Conservation (phyloP, 352 stramenopile genomes). For the Pythium dissotocum region DNA sequence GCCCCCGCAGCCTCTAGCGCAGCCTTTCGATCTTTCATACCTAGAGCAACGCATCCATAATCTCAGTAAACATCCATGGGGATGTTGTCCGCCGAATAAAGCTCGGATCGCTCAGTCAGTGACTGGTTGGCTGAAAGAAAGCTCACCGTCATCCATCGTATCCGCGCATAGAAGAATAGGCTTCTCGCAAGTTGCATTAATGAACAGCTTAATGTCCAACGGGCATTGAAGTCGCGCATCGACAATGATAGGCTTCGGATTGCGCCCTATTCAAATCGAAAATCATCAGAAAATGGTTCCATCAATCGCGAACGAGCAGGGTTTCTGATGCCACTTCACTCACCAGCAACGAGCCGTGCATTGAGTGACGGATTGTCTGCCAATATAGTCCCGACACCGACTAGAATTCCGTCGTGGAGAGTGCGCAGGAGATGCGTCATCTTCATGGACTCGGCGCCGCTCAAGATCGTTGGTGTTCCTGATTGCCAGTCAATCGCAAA, state of each 20-base stretch:
- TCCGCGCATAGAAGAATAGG: slow-evolving; percentile 61
- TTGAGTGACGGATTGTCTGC: slow-evolving; percentile 90
- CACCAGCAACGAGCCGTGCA: slow-evolving; percentile 59
- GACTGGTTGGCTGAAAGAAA: neutral
- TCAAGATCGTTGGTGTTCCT: slow-evolving; percentile 72
- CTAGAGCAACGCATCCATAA: slow-evolving; percentile 21
- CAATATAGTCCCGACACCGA: slow-evolving; percentile 83
- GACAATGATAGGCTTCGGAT: slow-evolving; percentile 75
- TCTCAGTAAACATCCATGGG: neutral
- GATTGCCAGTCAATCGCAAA: neutral
- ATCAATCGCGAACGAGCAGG: too few relatives aligned
- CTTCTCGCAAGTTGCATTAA: slow-evolving; percentile 58
- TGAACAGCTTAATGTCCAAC: slow-evolving; percentile 76
- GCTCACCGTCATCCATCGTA: slow-evolving; percentile 25
- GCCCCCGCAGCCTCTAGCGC: slow-evolving; percentile 49
- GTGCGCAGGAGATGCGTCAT: slow-evolving; percentile 90
- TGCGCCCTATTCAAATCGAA: slow-evolving; percentile 35
- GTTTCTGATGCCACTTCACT: neutral
- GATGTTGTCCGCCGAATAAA: too few relatives aligned
- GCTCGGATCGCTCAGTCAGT: too few relatives aligned
- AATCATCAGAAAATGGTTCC: neutral
- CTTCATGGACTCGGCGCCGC: slow-evolving; percentile 65
- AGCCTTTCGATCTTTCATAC: slow-evolving; percentile 35
- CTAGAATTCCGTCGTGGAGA: slow-evolving; percentile 86
- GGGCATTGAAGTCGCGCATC: slow-evolving; percentile 73